phyloP scores from a whole-genome alignment of 1,284 basidiomycete species.

The Porogramme epimiltina region DNA sequence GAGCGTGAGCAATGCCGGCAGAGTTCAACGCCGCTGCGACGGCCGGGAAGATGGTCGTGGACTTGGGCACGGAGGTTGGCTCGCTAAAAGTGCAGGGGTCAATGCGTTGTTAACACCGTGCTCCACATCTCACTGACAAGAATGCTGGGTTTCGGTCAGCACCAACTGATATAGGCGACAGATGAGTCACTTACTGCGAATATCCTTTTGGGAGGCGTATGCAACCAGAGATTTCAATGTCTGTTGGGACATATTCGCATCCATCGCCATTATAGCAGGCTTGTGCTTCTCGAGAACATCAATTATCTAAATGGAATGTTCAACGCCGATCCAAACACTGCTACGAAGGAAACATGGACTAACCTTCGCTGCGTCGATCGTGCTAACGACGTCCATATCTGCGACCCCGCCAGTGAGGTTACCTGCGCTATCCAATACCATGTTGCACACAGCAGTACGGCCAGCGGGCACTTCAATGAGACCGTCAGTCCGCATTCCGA shows the following conservation, averaged over 20 bases:
- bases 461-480: constrained; percentile 46
- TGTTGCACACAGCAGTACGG: constrained; percentile 81
- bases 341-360: constrained; percentile 13
- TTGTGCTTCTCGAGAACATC: constrained; percentile 40
- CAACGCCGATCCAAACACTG: background rate
- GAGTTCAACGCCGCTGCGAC: constrained; percentile 42
- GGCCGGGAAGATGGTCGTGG: constrained; percentile 68
- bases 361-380: constrained; percentile 52
- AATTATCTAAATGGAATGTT: constrained; percentile 39
- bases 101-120: too few species aligned
- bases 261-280: constrained; percentile 74
- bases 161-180: background rate
- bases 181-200: constrained; percentile 49
- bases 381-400: constrained; percentile 82
- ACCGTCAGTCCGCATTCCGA: constrained; percentile 86
- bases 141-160: constrained; percentile 8
- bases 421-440: constrained; percentile 77
- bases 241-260: constrained; percentile 75
- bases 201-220: constrained; percentile 46
- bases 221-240: constrained; percentile 55
- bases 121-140: constrained; percentile 16
- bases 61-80: constrained; percentile 88
- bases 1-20: constrained; percentile 35
- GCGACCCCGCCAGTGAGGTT: constrained; percentile 84
- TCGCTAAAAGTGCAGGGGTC: too few species aligned